phyloP scores from a whole-genome alignment of 2,329 filamentous ascomycete genomes.

The Nectriaceae sp. region DNA sequence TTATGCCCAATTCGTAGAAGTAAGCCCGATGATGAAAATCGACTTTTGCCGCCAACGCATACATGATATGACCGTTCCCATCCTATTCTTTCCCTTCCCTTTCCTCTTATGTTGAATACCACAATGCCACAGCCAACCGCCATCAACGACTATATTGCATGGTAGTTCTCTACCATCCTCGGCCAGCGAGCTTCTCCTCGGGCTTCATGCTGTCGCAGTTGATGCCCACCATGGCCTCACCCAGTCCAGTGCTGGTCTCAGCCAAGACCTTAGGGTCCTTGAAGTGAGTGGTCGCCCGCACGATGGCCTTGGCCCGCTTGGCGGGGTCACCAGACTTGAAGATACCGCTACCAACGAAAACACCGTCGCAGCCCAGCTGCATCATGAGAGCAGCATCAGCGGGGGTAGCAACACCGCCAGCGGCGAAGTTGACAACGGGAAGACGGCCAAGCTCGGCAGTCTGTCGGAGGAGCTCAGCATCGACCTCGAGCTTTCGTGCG shows the following conservation, averaged over 20 bases:
- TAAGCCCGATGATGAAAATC: background rate
- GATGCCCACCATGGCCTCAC: constrained; percentile 98
- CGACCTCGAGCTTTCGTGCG: constrained; percentile 79
- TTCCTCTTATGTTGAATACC: constrained; percentile 15
- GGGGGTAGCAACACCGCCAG: constrained; percentile 98
- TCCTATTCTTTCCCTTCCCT: background rate
- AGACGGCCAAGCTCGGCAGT: constrained; percentile 84
- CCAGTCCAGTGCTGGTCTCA: constrained; percentile 82
- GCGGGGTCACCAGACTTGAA: constrained; percentile 95
- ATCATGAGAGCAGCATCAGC: constrained; percentile 97
- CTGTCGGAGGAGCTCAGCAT: constrained; percentile 79
- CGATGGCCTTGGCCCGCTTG: constrained; percentile 90
- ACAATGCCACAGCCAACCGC: background rate
- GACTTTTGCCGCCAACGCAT: background rate
- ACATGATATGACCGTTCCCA: constrained; percentile 1
- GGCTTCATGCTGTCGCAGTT: constrained; percentile 79
- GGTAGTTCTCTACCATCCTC: constrained; percentile 72
- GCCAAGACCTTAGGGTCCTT: constrained; percentile 83
- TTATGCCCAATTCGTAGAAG: too few species aligned
- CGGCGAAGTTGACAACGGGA: constrained; percentile 96
- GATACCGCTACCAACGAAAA: constrained; percentile 95
- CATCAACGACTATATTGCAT: background rate
- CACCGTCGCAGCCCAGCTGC: constrained; percentile 96
- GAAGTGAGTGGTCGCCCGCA: constrained; percentile 90
- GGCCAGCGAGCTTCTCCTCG: constrained; percentile 77